Conservation (phyloP, 371 early-diverging fungal species). For the Furculomyces boomerangus region DNA sequence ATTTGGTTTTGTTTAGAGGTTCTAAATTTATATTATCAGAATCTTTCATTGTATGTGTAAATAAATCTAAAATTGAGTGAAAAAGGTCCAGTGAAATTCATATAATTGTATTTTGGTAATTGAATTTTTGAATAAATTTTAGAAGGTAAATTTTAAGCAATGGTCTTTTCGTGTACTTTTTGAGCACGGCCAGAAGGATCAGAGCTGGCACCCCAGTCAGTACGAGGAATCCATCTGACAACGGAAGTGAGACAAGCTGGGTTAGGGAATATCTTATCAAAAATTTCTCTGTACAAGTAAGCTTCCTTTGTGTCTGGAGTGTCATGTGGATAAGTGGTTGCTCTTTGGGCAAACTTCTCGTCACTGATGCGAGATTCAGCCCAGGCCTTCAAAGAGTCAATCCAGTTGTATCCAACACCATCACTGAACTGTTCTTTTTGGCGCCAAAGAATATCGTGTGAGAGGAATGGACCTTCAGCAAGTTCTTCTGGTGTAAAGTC, state of each 20-base stretch:
- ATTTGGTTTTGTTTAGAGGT: no score
- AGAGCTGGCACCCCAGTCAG: constrained; percentile 91
- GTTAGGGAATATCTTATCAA: constrained; percentile 85
- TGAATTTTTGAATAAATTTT: no score
- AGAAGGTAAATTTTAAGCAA: not conserved
- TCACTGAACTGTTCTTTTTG: constrained; percentile 97
- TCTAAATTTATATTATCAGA: no score
- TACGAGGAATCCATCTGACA: constrained; percentile 87
- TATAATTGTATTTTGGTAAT: no score
- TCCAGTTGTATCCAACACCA: constrained; percentile 95
- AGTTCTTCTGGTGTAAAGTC: constrained; percentile 22
- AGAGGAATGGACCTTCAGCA: constrained; percentile 56
- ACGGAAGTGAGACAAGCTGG: constrained; percentile 71
- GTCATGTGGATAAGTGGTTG: constrained; percentile 62
- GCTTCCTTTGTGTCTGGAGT: constrained; percentile 91
- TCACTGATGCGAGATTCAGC: constrained; percentile 53
- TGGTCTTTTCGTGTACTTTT: constrained; percentile 56
- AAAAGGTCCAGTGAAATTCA: no score
- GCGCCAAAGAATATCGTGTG: constrained; percentile 80
- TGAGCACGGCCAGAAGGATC: constrained; percentile 97
- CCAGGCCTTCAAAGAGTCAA: constrained; percentile 69
- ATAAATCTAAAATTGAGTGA: no score
- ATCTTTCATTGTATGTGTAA: no score
- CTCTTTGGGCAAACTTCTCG: constrained; percentile 45
- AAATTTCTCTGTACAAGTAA: constrained; percentile 78